These are phyloP conservation scores for Oldenlandia corymbosa DNA, from an alignment of 257 asterid species.

Conservation along the genomic window DNA sequence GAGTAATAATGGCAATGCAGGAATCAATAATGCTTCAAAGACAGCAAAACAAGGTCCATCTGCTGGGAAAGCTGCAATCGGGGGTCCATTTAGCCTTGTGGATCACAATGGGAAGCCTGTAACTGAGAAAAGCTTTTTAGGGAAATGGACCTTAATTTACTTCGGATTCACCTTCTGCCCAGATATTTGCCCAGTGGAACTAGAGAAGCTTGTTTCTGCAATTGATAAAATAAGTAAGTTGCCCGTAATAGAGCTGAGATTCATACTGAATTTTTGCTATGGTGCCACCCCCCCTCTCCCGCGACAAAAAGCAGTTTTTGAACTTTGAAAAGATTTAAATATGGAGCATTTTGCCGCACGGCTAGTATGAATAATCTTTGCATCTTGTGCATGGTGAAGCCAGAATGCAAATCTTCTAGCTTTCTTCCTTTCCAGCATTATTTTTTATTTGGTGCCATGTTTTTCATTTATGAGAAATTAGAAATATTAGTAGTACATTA, in stretches of 20 bases:
- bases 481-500: not conserved
- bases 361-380: not conserved
- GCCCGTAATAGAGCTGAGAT: not conserved
- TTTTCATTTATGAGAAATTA: not conserved
- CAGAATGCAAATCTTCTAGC: not conserved
- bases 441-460: not conserved
- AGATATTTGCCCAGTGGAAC: conserved; percentile 96
- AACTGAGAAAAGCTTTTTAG: conserved; percentile 68
- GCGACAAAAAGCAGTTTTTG: not conserved
- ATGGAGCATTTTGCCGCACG: not conserved
- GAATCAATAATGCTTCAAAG: conserved; percentile 51
- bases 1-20: too few species aligned
- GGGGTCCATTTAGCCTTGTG: conserved; percentile 85
- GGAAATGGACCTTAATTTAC: conserved; percentile 76
- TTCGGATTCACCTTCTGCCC: conserved; percentile 98
- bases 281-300: not conserved
- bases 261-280: not conserved
- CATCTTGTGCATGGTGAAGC: not conserved
- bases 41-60: conserved; percentile 74
- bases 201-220: conserved; percentile 77
- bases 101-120: conserved; percentile 84
- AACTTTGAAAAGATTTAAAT: not conserved
- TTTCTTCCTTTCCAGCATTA: not conserved
- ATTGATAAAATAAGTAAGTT: conserved; percentile 83
- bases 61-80: conserved; percentile 81